These are phyloP conservation scores for Phytophthora hibernalis DNA, from an alignment of 352 stramenopile species.

Conservation along the genomic window DNA sequence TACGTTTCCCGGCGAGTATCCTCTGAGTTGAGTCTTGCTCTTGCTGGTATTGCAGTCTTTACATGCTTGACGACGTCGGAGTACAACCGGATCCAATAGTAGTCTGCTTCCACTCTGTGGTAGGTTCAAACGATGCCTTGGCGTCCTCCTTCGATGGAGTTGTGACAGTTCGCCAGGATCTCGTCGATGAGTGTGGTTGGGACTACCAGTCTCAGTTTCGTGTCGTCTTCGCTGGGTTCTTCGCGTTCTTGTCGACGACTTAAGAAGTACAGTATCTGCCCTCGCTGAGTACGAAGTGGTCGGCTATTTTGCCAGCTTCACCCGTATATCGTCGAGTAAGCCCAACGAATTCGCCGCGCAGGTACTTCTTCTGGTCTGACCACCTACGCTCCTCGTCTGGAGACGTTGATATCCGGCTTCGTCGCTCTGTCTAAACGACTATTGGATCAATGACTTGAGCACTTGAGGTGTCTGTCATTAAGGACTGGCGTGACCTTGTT, in stretches of 20 bases:
- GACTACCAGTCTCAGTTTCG: slow-evolving; percentile 2
- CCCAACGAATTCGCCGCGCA: no score
- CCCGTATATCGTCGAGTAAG: not conserved
- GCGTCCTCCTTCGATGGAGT: no score
- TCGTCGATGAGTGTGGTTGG: slow-evolving; percentile 15
- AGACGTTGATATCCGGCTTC: not conserved
- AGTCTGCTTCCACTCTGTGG: slow-evolving; percentile 8
- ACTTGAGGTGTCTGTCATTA: no score
- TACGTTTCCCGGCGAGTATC: slow-evolving; percentile 11
- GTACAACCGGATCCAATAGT: slow-evolving; percentile 17
- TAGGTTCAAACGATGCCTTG: not conserved
- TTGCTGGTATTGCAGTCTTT: not conserved
- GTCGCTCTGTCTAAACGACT: slow-evolving; percentile 4
- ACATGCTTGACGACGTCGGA: slow-evolving; percentile 14
- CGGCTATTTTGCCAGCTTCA: not conserved
- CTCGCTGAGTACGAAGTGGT: slow-evolving; percentile 10
- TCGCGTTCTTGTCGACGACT: not conserved
- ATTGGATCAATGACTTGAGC: not conserved
- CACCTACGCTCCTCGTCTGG: slow-evolving; percentile 15
- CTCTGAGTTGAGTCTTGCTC: not conserved
- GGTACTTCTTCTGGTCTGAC: not conserved
- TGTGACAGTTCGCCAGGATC: no score
- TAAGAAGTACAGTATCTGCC: not conserved
- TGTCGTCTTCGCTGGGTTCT: not conserved
- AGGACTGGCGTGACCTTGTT: no score